These are phyloP conservation scores for Gynandropsis gynandra DNA, from an alignment of 345 rosid species.

Conservation along the genomic window DNA sequence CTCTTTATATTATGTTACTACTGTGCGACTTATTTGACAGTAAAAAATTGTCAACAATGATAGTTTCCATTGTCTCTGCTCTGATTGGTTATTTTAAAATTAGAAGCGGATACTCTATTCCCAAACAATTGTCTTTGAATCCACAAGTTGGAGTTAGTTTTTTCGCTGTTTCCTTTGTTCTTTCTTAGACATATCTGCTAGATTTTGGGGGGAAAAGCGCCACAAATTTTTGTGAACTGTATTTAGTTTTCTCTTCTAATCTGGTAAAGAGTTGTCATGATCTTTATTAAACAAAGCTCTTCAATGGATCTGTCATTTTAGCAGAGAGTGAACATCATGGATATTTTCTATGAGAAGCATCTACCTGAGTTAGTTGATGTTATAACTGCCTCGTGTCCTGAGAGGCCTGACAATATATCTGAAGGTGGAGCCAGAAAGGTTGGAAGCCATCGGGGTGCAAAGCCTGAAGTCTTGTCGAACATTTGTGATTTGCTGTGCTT, in stretches of 20 bases:
- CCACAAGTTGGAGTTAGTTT: neutral
- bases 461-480: slow-evolving; percentile 84
- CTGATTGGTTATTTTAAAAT: slow-evolving; percentile 4
- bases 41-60: slow-evolving; percentile 3
- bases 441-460: slow-evolving; percentile 35
- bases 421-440: slow-evolving; percentile 35
- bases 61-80: neutral
- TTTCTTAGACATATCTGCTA: slow-evolving; percentile 12
- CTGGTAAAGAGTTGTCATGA: slow-evolving; percentile 12
- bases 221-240: neutral
- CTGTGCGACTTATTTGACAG: neutral
- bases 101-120: neutral
- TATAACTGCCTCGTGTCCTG: slow-evolving; percentile 71
- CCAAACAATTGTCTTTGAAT: neutral
- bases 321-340: slow-evolving; percentile 84
- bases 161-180: neutral
- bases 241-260: slow-evolving; percentile 1
- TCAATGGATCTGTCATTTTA: slow-evolving; percentile 10
- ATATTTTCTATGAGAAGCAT: slow-evolving; percentile 93
- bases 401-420: slow-evolving; percentile 38
- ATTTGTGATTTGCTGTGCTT: slow-evolving; percentile 94
- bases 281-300: slow-evolving; percentile 1
- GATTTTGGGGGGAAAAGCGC: neutral
- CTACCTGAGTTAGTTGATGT: slow-evolving; percentile 80
- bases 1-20: slow-evolving; percentile 6